Evolutionary conservation across 108 stramenopile genomes (phyloP), one percentile per base, ranked within the genome.

Genomic region (Epithemia pelagica): DNA sequence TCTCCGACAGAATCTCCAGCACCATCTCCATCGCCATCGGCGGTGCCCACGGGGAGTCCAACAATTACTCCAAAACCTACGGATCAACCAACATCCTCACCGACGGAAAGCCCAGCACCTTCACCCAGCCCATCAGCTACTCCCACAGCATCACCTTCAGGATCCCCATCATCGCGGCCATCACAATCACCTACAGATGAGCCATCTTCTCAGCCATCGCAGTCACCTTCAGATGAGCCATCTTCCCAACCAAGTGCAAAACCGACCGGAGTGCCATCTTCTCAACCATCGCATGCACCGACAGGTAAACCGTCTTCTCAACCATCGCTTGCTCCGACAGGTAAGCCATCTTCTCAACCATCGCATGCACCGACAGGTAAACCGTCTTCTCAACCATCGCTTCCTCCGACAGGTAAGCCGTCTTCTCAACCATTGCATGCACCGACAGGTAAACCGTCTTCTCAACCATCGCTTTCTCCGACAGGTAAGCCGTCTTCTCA

Each of bases 1-100:
- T 26, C 27, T 18, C 65, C 65, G 10, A 66, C 65, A 51, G 65
- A 66, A 66, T 55, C 54, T 2, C 65, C 65, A 1, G 65, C 65
- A 3, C 65, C 65, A 27, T 66, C 65, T 28, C 65, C 65, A 18
- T 55, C 54, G 20, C 64, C 65, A 18, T 55, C 54, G 54, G 30
- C 22, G 20, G 27, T 28, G 54, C 65, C 65, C 2, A 66, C 65
- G 1, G 1, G 23, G 19, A 55, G 21, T 18, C 65, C 65, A 19
- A 55, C 65, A 28, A 33, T 25, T 28, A 66, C 65, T 21, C 23
- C 65, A 15, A 27, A 15, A 27, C 65, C 65, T 24, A 66, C 65
- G 10, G 27, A 28, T 18, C 5, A 26, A 1, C 51, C 26, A 1
- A 66, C 65, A 30, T 20, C 65, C 0, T n/a, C 51, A 7, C 65